Base-by-base conservation (phyloP, 805 yeast species). In the Myxozyma vanderwaltii region DNA sequence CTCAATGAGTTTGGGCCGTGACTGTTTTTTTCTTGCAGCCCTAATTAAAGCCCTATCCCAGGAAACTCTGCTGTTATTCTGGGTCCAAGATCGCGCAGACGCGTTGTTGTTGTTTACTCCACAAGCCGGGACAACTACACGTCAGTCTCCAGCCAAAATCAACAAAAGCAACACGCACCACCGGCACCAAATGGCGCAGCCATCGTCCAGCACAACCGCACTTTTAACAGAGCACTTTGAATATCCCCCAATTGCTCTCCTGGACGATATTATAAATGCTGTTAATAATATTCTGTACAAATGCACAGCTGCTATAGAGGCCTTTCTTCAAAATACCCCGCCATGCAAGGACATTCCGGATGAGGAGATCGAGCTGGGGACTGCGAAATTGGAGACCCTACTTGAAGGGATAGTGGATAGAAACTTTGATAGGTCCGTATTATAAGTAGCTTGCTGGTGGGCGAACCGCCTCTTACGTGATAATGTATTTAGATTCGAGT, bases 231-330 rank as follows among this genome's bases (percentile, higher is more conserved):
- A 91, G 73, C 96, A 91, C 70, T 75, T 91, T 36, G 96, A 89
- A 36, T 89, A 82, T 68, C 88, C 94, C 6, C 96, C 97, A 0
- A 80, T 90, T 8, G 82, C 91, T 0, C 75, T 91, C 13, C 80
- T 91, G 4, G 97, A 91, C 67, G 96, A 89, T 68, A 86, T 91
- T 12, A 89, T 91, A 66, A 90, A 91, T 72, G 88, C 90, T 0
- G 94, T 89, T 24, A 91, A 91, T 69, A 90, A 85, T 52, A 82
- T 89, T 27, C 81, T 90, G 84, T 87, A 88, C 74, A 85, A 86
- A 66, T 88, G 96, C 69, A 85, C 91, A 0, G 82, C 81, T 48
- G 95, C 89, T 1, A 80, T 91, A 74, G 95, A 89, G 70, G 79
- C 79, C 31, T 86, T 85, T 64, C 73, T 91, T 26, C 67, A 63